Percentiles rank a stretch among this genome's conserved stretches.
These are phyloP conservation scores for Solanum verrucosum DNA, from an alignment of 257 asterid species.

Conservation along the genomic window DNA sequence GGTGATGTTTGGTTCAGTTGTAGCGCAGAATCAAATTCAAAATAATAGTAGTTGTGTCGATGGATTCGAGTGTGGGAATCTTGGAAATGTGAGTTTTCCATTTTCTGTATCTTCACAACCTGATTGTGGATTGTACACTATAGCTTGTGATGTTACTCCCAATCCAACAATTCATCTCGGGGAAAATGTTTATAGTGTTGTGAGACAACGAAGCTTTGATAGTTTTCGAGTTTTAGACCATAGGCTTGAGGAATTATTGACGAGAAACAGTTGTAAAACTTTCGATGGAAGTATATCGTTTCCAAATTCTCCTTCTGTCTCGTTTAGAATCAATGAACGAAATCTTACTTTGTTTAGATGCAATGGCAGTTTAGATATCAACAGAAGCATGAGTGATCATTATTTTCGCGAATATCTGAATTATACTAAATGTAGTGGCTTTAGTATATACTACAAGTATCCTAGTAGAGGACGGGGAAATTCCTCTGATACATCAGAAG, in stretches of 20 bases:
- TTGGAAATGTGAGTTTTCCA: neutral
- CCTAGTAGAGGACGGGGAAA: neutral
- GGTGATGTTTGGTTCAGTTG: neutral
- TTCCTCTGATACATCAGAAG: neutral
- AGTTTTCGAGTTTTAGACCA: neutral
- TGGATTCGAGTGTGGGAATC: neutral
- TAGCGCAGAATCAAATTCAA: neutral
- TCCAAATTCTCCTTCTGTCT: neutral
- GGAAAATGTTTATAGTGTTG: neutral
- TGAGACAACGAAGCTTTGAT: fast-evolving
- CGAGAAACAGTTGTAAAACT: neutral
- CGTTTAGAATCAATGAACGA: neutral
- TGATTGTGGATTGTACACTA: neutral
- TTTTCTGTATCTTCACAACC: neutral
- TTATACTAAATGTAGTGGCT: neutral
- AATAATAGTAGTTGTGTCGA: neutral
- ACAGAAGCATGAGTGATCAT: neutral
- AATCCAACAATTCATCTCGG: neutral
- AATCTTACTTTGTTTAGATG: neutral
- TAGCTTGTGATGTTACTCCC: neutral
- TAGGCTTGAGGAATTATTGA: neutral
- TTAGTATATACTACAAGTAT: neutral
- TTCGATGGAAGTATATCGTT: neutral
- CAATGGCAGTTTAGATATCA: neutral
- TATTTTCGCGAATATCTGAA: neutral